Conservation (phyloP, 148 eudicot species). For the Persicaria maculosa region DNA sequence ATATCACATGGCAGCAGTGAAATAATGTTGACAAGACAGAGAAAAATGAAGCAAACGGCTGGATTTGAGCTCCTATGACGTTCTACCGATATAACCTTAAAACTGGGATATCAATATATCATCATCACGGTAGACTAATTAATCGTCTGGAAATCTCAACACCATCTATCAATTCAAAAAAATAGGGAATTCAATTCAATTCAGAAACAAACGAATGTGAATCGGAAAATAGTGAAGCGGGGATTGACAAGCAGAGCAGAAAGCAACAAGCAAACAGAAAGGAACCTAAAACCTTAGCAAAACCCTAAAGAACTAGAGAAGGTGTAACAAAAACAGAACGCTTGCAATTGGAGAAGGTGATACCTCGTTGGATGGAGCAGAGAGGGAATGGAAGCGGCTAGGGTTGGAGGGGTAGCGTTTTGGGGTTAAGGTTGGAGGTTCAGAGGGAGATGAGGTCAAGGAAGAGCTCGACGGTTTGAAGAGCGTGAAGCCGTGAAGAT, state of each 20-base stretch:
- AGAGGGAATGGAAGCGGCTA: conserved; percentile 33
- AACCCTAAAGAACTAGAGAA: conserved; percentile 19
- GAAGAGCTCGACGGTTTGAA: too few species aligned
- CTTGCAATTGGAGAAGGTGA: neutral
- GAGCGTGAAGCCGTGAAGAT: too few species aligned
- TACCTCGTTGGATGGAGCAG: conserved; percentile 35
- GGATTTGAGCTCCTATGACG: neutral
- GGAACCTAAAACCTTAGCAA: conserved; percentile 32
- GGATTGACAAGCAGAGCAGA: neutral
- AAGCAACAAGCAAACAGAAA: neutral
- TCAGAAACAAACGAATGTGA: neutral
- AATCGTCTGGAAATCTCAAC: neutral
- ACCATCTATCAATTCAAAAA: neutral
- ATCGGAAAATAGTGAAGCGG: neutral
- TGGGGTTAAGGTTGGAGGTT: neutral
- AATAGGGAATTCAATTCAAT: neutral
- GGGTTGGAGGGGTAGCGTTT: conserved; percentile 34
- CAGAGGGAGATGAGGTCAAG: too few species aligned
- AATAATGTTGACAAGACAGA: neutral
- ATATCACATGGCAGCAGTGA: neutral
- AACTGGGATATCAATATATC: neutral
- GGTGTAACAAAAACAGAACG: neutral
- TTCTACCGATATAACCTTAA: neutral
- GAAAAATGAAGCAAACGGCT: neutral
- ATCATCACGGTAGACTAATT: neutral